phyloP scores from a whole-genome alignment of 768 basidiomycete genomes.

The Phanerodontia chrysosporium region DNA sequence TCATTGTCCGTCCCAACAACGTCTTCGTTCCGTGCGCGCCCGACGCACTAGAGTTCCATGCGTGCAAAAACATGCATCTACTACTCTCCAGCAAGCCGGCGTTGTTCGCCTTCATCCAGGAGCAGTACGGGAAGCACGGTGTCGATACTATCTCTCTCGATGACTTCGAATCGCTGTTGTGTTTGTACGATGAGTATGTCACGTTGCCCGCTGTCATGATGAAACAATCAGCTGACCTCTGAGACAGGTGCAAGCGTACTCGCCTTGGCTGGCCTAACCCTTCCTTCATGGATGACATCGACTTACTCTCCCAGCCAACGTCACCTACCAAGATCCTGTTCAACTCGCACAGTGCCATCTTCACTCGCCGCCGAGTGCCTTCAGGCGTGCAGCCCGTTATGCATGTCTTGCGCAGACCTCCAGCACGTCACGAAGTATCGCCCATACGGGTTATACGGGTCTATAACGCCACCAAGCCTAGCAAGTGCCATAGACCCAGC shows the following conservation, averaged over 20 bases:
- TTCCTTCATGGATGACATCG: background rate
- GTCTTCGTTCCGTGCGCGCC: slow-evolving; percentile 52
- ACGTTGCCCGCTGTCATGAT: background rate
- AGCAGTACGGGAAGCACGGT: slow-evolving; percentile 23
- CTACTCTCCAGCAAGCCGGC: slow-evolving; percentile 61
- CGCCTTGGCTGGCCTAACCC: slow-evolving; percentile 6
- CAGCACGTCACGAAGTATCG: background rate
- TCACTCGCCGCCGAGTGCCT: background rate
- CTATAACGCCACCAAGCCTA: slow-evolving; percentile 16
- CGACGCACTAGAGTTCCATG: slow-evolving; percentile 67
- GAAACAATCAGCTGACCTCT: too few species aligned
- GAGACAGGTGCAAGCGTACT: background rate
- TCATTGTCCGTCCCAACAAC: slow-evolving; percentile 49
- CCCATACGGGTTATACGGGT: slow-evolving; percentile 19
- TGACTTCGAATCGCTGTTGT: slow-evolving; percentile 37
- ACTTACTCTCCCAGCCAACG: background rate
- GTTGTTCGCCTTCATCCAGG: slow-evolving; percentile 44
- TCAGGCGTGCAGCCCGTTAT: background rate
- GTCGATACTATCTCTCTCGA: slow-evolving; percentile 21
- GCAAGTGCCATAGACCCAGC: background rate
- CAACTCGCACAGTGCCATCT: background rate
- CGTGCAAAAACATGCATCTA: slow-evolving; percentile 64
- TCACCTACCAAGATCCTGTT: background rate
- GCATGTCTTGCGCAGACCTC: background rate
- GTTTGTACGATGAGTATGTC: slow-evolving; percentile 57